A percentile compares a stretch with the other conserved stretches of the same genome.
Evolutionary conservation across 495 filamentous ascomycete species (phyloP).

Genomic region (Filosporella fistucella): DNA sequence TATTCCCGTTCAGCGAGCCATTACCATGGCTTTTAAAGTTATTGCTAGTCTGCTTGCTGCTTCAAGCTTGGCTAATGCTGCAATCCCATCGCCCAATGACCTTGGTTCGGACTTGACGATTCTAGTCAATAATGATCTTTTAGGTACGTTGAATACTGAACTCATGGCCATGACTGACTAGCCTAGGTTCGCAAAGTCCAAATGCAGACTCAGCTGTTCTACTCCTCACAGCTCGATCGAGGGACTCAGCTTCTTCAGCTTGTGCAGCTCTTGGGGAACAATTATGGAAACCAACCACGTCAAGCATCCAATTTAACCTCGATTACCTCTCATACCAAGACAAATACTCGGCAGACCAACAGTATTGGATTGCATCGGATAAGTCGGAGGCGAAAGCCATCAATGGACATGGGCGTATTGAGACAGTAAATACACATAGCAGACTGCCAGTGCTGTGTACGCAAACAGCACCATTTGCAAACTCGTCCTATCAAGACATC

Average conservation of each 20-base stretch:
- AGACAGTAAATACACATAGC: conserved; percentile 2
- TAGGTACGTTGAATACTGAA: conserved; percentile 8
- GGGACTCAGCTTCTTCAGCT: conserved; percentile 23
- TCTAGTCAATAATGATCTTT: conserved; percentile 19
- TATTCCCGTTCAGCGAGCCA: not conserved
- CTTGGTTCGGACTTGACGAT: conserved; percentile 17
- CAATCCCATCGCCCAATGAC: conserved; percentile 15
- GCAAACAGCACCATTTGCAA: conserved; percentile 41
- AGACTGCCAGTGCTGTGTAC: conserved; percentile 36
- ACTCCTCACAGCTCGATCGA: conserved; percentile 28
- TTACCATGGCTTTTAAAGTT: conserved; percentile 9
- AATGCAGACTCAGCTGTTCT: conserved; percentile 34
- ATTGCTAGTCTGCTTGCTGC: conserved; percentile 5
- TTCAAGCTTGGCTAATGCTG: conserved; percentile 1
- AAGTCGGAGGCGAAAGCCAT: conserved; percentile 20
- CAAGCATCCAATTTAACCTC: conserved; percentile 33
- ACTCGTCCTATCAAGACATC: conserved; percentile 31
- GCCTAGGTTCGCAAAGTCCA: conserved; percentile 31
- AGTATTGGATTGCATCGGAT: conserved; percentile 34
- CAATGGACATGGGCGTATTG: conserved; percentile 22
- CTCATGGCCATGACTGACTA: not conserved
- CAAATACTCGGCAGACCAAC: conserved; percentile 16
- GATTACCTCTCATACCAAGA: conserved; percentile 34
- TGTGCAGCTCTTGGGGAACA: conserved; percentile 37
- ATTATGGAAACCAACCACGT: conserved; percentile 34